These are phyloP conservation scores for Cystobasidium slooffiae DNA, from an alignment of 1,284 basidiomycete species.

Conservation along the genomic window DNA sequence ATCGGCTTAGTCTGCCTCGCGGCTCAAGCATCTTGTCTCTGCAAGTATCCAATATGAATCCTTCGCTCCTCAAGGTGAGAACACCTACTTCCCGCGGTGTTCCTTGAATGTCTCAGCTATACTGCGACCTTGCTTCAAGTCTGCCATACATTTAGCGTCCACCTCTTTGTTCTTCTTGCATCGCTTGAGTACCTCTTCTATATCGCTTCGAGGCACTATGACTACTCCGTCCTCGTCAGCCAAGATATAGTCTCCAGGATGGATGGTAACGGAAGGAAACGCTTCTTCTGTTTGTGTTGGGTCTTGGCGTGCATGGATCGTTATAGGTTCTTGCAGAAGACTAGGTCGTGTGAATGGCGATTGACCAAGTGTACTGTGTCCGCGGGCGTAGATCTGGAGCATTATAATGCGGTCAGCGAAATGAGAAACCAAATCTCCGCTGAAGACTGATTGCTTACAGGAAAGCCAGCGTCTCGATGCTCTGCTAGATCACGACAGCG, in stretches of 20 bases:
- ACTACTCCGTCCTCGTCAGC: conserved; percentile 91
- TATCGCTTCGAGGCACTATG: conserved; percentile 68
- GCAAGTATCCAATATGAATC: not conserved
- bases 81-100: conserved; percentile 66
- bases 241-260: conserved; percentile 80
- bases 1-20: no score
- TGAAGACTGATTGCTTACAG: conserved; percentile 57
- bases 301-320: conserved; percentile 62
- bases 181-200: conserved; percentile 66
- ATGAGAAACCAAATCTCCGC: not conserved
- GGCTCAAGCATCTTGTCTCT: no score
- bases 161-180: conserved; percentile 68
- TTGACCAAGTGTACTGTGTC: conserved; percentile 84
- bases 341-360: conserved; percentile 83
- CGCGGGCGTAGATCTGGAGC: conserved; percentile 69
- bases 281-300: conserved; percentile 48
- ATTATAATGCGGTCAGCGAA: conserved; percentile 7
- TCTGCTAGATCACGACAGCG: conserved; percentile 81
- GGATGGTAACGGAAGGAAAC: conserved; percentile 64
- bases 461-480: conserved; percentile 70
- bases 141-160: conserved; percentile 75
- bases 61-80: not conserved
- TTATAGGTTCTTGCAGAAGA: conserved; percentile 73
- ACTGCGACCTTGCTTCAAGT: conserved; percentile 74
- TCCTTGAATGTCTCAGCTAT: conserved; percentile 77